A percentile compares a stretch with the other conserved stretches of the same genome.
These are phyloP conservation scores for Gymnopilus dilepis DNA, from an alignment of 768 basidiomycete genomes.

Conservation along the genomic window DNA sequence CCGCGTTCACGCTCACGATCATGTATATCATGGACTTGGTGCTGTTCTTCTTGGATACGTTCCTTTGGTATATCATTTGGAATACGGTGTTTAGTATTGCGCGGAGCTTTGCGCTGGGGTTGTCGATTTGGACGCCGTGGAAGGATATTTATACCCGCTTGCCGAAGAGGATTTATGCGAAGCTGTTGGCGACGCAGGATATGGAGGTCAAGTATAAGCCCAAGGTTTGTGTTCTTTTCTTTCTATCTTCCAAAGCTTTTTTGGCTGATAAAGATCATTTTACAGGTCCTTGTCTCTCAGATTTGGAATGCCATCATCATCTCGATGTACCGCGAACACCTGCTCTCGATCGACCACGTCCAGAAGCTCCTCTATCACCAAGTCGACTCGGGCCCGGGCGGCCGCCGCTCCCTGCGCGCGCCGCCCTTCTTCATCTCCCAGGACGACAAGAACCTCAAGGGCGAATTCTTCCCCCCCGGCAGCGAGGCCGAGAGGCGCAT, in stretches of 20 bases:
- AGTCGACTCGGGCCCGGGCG: conserved; percentile 78
- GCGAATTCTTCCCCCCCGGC: conserved; percentile 92
- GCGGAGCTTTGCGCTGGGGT: conserved; percentile 86
- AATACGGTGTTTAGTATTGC: conserved; percentile 93
- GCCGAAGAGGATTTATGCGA: conserved; percentile 96
- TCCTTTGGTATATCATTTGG: conserved; percentile 99
- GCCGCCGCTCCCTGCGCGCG: conserved; percentile 89
- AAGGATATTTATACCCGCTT: conserved; percentile 94
- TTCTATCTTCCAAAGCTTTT: neutral
- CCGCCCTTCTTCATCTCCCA: conserved; percentile 99
- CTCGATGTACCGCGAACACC: conserved; percentile 99
- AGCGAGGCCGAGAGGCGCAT: conserved; percentile 97
- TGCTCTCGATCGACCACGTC: conserved; percentile 98
- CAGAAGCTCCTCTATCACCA: conserved; percentile 98
- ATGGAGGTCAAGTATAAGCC: conserved; percentile 99
- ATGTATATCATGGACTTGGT: conserved; percentile 99
- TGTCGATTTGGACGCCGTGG: conserved; percentile 99
- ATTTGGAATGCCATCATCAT: conserved; percentile 99
- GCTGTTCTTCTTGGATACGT: conserved; percentile 98
- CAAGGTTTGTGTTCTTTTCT: conserved; percentile 64
- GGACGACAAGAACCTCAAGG: conserved; percentile 77
- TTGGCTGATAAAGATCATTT: conserved; percentile 1
- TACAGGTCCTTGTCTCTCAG: conserved; percentile 93
- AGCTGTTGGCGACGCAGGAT: conserved; percentile 89
- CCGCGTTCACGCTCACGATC: conserved; percentile 92